A percentile compares a stretch with the other conserved stretches of the same genome.
These are phyloP conservation scores for Verticillium dahliae DNA, from an alignment of 2,329 filamentous ascomycete genomes.

Conservation along the genomic window DNA sequence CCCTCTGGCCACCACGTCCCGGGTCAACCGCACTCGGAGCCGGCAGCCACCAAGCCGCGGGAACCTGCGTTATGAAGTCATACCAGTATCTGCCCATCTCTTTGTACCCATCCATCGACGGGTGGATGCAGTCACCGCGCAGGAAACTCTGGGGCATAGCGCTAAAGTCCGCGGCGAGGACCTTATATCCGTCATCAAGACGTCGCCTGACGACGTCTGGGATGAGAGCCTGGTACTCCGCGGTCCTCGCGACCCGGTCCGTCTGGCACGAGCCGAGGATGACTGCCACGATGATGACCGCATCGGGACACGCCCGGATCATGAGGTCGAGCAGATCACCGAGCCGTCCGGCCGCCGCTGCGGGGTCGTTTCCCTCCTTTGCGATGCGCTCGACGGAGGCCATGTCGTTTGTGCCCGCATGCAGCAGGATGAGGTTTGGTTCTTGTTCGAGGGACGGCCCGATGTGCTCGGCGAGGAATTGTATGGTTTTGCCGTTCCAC, in stretches of 20 bases:
- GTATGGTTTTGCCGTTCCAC: conserved; percentile 29
- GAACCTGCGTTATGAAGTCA: conserved; percentile 25
- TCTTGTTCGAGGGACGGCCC: conserved; percentile 22
- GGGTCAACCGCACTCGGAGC: conserved; percentile 18
- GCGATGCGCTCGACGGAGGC: conserved; percentile 19
- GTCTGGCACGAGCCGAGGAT: conserved; percentile 23
- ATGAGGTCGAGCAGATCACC: conserved; percentile 25
- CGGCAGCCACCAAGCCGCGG: conserved; percentile 25
- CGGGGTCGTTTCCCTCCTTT: conserved; percentile 24
- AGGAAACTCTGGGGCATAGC: background rate
- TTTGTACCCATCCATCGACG: conserved; percentile 23
- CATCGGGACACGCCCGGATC: conserved; percentile 21
- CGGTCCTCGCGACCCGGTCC: conserved; percentile 15
- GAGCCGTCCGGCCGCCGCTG: conserved; percentile 18
- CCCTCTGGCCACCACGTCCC: background rate
- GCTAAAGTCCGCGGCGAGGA: conserved; percentile 26
- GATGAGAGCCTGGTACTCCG: conserved; percentile 20
- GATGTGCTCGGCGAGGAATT: conserved; percentile 24
- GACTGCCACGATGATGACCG: conserved; percentile 25
- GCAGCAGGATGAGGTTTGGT: conserved; percentile 28
- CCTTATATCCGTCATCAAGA: conserved; percentile 16
- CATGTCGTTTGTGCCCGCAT: conserved; percentile 32
- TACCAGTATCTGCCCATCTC: conserved; percentile 29
- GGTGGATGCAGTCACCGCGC: conserved; percentile 26
- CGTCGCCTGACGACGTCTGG: conserved; percentile 20